A percentile compares a stretch with the other conserved stretches of the same genome.
Conservation (phyloP, 345 rosid genomes). For the Eucalyptus polyanthemos region DNA sequence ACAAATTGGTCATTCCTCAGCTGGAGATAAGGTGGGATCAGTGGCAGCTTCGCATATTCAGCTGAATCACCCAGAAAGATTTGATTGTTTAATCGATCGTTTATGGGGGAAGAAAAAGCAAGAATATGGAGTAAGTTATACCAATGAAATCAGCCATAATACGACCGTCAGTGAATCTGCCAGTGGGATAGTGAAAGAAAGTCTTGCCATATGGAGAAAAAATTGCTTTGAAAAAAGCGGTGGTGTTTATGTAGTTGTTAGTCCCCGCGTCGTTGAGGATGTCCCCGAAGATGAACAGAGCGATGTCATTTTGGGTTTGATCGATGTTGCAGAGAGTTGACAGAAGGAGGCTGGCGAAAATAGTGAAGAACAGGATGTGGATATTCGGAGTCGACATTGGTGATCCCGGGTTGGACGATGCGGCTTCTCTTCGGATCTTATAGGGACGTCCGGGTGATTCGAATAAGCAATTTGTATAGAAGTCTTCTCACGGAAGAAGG, state of each 20-base stretch:
- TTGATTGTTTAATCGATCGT: neutral
- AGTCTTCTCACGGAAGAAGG: neutral
- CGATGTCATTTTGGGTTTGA: neutral
- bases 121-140: neutral
- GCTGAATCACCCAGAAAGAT: too few species aligned
- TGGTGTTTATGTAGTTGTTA: constrained; percentile 11
- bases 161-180: constrained; percentile 12
- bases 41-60: too few species aligned
- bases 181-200: constrained; percentile 7
- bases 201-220: constrained; percentile 10
- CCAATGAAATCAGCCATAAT: constrained; percentile 12
- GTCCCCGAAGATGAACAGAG: constrained; percentile 14
- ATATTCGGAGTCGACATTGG: neutral
- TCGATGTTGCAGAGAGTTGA: neutral
- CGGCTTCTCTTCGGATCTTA: too few species aligned
- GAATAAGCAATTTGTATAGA: too few species aligned
- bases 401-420: neutral
- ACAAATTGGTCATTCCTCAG: too few species aligned
- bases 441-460: too few species aligned
- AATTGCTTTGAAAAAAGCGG: neutral
- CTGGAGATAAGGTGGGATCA: too few species aligned
- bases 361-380: neutral
- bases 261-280: constrained; percentile 16
- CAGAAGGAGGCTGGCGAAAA: too few species aligned
- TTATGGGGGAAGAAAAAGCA: neutral